Evolutionary conservation across 2,329 filamentous ascomycete genomes (phyloP).

Genomic region (Bertia moriformis): DNA sequence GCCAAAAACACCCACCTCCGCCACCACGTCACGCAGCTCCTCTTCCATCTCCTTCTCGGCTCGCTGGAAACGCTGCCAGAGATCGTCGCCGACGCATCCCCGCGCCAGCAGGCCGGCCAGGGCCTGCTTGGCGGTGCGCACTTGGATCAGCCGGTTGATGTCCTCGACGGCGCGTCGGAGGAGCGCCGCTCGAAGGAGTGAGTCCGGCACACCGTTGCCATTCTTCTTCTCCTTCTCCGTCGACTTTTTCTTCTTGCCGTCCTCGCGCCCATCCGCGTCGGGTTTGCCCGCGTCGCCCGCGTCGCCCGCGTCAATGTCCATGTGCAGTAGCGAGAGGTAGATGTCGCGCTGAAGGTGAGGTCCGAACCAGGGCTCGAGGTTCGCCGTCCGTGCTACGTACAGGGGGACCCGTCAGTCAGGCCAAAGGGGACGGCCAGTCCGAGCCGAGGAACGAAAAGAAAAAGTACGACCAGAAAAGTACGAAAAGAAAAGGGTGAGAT

Average conservation of each 20-base stretch:
- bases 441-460: too few species aligned
- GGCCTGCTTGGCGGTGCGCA: constrained; percentile 78
- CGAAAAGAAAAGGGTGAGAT: constrained; percentile 5
- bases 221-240: constrained; percentile 52
- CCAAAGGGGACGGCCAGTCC: too few species aligned
- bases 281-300: too few species aligned
- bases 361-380: constrained; percentile 87
- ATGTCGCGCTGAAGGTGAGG: constrained; percentile 83
- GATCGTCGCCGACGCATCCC: constrained; percentile 86
- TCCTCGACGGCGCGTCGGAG: constrained; percentile 82
- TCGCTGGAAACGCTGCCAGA: constrained; percentile 81
- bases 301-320: constrained; percentile 49
- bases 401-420: constrained; percentile 4
- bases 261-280: too few species aligned
- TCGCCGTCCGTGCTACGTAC: constrained; percentile 57
- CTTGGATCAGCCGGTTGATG: constrained; percentile 77
- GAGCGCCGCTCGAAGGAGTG: constrained; percentile 73
- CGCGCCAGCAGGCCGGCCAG: constrained; percentile 70
- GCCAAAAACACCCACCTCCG: constrained; percentile 63
- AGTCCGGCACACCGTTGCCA: constrained; percentile 59
- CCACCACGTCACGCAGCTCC: constrained; percentile 83
- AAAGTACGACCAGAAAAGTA: constrained; percentile 5
- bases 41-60: constrained; percentile 97
- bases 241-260: constrained; percentile 6
- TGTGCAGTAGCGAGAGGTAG: constrained; percentile 81